phyloP scores from a whole-genome alignment of 73 alveolate genomes.

The Stentor coeruleus region DNA sequence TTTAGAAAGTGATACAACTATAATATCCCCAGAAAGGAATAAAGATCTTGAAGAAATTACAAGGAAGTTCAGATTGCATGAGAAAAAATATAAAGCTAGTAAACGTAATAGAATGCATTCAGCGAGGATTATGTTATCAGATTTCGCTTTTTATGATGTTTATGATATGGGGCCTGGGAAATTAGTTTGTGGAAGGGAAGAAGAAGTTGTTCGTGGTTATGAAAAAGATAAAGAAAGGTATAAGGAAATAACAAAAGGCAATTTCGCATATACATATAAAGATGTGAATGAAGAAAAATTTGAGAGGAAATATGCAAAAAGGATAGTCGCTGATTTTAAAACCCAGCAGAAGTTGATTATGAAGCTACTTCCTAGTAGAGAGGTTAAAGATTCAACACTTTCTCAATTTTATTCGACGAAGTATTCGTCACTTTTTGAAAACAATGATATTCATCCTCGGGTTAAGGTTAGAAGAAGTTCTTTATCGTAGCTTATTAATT shows the following conservation, averaged over 20 bases:
- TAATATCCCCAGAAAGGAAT: background rate
- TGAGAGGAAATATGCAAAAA: no score
- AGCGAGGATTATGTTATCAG: background rate
- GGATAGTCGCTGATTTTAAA: no score
- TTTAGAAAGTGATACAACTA: background rate
- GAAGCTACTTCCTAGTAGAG: background rate
- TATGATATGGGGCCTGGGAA: background rate
- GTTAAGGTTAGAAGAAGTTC: no score
- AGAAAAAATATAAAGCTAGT: background rate
- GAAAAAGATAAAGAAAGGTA: background rate
- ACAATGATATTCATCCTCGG: no score
- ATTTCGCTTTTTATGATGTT: background rate
- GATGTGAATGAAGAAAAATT: background rate
- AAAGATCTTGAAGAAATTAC: background rate
- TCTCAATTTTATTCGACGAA: background rate
- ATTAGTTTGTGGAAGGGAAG: background rate
- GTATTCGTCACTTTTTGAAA: background rate
- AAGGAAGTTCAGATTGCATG: slow-evolving; percentile 1
- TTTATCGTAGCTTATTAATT: no score
- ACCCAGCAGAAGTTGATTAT: background rate
- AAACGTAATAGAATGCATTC: background rate
- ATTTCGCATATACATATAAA: background rate
- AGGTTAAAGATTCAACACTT: background rate
- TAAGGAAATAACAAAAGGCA: background rate
- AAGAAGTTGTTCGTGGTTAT: background rate